Evolutionary conservation across 495 filamentous ascomycete genomes (phyloP).

Genomic region (Hypoxylon rickii): DNA sequence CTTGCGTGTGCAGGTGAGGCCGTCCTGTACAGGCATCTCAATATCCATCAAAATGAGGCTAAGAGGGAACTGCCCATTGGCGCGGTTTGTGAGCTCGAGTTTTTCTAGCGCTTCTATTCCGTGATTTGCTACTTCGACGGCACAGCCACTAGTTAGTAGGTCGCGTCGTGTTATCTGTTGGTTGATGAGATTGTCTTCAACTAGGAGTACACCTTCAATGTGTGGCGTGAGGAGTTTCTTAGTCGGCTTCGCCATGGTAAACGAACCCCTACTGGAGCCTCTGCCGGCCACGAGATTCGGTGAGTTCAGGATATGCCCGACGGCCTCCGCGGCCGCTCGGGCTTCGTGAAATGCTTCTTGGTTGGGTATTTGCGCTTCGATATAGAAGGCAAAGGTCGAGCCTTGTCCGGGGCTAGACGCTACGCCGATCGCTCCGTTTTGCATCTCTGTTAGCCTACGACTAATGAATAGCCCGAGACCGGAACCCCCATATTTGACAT

Average conservation of each 20-base stretch:
- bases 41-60: slow-evolving; percentile 77
- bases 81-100: slow-evolving; percentile 45
- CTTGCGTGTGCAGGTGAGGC: slow-evolving; percentile 67
- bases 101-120: slow-evolving; percentile 72
- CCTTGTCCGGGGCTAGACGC: slow-evolving; percentile 70
- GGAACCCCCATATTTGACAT: slow-evolving; percentile 80
- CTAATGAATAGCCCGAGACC: slow-evolving; percentile 85
- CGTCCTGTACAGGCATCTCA: slow-evolving; percentile 89
- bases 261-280: slow-evolving; percentile 14
- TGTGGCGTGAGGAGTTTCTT: slow-evolving; percentile 28
- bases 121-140: slow-evolving; percentile 74
- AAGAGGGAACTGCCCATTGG: slow-evolving; percentile 49
- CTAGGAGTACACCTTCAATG: slow-evolving; percentile 62
- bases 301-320: slow-evolving; percentile 25
- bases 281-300: slow-evolving; percentile 2
- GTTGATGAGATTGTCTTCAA: slow-evolving; percentile 87
- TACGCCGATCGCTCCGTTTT: slow-evolving; percentile 84
- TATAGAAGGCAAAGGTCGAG: slow-evolving; percentile 83
- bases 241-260: slow-evolving; percentile 29
- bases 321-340: slow-evolving; percentile 25
- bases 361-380: slow-evolving; percentile 42
- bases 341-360: slow-evolving; percentile 25
- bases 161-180: slow-evolving; percentile 73
- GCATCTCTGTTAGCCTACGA: slow-evolving; percentile 74
- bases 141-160: slow-evolving; percentile 68